phyloP scores from a whole-genome alignment of 768 basidiomycete species.

The Cyathus striatus region DNA sequence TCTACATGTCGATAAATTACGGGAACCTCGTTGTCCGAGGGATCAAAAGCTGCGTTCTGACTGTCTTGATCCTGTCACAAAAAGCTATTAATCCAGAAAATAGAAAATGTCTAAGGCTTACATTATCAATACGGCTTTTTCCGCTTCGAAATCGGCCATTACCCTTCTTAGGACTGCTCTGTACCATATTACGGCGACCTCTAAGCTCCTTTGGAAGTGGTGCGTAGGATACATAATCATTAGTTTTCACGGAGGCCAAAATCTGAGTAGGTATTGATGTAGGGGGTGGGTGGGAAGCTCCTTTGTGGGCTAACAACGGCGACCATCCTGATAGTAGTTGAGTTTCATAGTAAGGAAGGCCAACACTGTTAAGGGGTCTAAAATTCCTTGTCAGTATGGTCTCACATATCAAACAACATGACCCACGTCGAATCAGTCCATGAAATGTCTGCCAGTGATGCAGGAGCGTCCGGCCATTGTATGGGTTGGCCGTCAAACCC shows the following conservation, averaged over 20 bases:
- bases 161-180: constrained; percentile 43
- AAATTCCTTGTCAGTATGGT: not conserved
- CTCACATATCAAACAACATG: not conserved
- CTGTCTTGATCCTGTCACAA: no score
- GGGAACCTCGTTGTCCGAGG: constrained; percentile 59
- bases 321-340: constrained; percentile 74
- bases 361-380: constrained; percentile 86
- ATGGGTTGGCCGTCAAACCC: constrained; percentile 84
- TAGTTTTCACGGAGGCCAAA: constrained; percentile 71
- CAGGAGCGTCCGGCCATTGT: constrained; percentile 79
- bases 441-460: constrained; percentile 62
- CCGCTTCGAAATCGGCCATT: constrained; percentile 86
- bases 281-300: constrained; percentile 58
- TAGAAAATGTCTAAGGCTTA: constrained; percentile 15
- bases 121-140: constrained; percentile 46
- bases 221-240: constrained; percentile 90
- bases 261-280: constrained; percentile 78
- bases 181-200: constrained; percentile 76
- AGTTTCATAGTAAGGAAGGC: constrained; percentile 78
- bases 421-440: constrained; percentile 83
- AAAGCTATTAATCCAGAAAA: no score
- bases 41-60: constrained; percentile 48
- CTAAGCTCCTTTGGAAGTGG: constrained; percentile 80
- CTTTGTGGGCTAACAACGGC: constrained; percentile 32
- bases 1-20: constrained; percentile 87